Conservation (phyloP, 2,329 filamentous ascomycete species). For the Escovopsis sp. region DNA sequence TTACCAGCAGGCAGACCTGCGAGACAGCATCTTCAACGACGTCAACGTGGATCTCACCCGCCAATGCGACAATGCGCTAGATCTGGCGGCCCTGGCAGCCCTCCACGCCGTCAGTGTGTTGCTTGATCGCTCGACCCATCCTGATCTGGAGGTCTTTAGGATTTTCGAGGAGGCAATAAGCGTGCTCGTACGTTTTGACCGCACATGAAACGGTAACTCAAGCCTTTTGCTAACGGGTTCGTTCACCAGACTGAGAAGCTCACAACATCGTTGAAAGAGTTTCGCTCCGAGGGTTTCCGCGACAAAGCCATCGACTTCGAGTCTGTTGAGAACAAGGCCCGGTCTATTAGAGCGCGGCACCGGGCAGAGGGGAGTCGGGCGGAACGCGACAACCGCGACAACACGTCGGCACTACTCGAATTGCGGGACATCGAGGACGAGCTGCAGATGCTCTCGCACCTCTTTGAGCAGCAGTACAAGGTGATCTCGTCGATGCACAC, state of each 20-base stretch:
- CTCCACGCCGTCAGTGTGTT: slow-evolving; percentile 48
- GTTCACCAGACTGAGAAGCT: slow-evolving; percentile 43
- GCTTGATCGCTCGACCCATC: slow-evolving; percentile 43
- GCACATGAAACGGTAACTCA: not conserved
- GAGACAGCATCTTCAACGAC: slow-evolving; percentile 51
- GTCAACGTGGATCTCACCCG: slow-evolving; percentile 49
- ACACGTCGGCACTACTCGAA: slow-evolving; percentile 47
- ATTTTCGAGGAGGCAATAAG: slow-evolving; percentile 54
- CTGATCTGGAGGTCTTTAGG: slow-evolving; percentile 47
- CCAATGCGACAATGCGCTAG: slow-evolving; percentile 45
- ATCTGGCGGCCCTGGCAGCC: slow-evolving; percentile 47
- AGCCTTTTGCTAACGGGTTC: not conserved
- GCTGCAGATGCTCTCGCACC: slow-evolving; percentile 37
- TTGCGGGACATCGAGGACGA: slow-evolving; percentile 52
- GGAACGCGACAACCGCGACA: slow-evolving; percentile 45
- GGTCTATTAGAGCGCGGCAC: slow-evolving; percentile 24
- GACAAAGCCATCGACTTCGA: slow-evolving; percentile 27
- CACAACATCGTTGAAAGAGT: slow-evolving; percentile 46
- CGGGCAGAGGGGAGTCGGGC: slow-evolving; percentile 27
- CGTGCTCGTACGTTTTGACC: slow-evolving; percentile 31
- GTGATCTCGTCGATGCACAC: slow-evolving; percentile 33
- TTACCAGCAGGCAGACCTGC: slow-evolving; percentile 45
- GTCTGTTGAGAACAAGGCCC: slow-evolving; percentile 25
- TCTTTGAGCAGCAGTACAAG: slow-evolving; percentile 42
- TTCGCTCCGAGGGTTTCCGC: slow-evolving; percentile 42